Base-by-base conservation (phyloP, 257 asterid species). In the Penstemon barbatus region DNA sequence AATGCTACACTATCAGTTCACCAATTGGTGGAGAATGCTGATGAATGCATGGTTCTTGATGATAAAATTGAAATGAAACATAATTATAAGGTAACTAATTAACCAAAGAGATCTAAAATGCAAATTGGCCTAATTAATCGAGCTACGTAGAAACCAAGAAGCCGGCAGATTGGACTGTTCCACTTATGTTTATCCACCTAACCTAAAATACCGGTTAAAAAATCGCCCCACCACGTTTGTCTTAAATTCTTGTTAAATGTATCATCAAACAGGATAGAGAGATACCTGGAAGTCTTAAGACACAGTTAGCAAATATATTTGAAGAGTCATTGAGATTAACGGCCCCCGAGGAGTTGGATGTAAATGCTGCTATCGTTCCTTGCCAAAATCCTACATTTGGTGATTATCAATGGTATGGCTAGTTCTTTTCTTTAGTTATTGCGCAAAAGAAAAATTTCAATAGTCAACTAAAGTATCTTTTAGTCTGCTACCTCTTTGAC, bases 321-420 rank as follows among this genome's bases (percentile, higher is more conserved):
- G 85, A 80, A 76, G 84, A 80, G 70, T 72, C 98, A 33, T 76
- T 92, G 68, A 78, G 72, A 75, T 45, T 77, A 54, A 85, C 90
- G 0, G 82, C 84, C 56, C 96, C 97, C 12, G 91, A 88, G 64
- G 89, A 62, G 75, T 64, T 37, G 62, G 91, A 79, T 70, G 81
- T 83, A 39, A 72, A 66, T 36, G 95, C 98, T 70, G 66, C 77
- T 48, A 74, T 89, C 74, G 87, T 89, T 62, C 81, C 88, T 15
- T 87, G 97, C 85, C 89, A 84, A 67, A 85, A 91, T 70, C 68
- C 88, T 55, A 85, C 59, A 46, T 84, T 82, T 61, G 98, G 97
- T 52, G 97, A 92, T 65, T 90, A 92, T 75, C 98, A 92, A 78
- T 92, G 97, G 98, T 92, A 86, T 55, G 62, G 10, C 54, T 59